A percentile compares a stretch with the other conserved stretches of the same genome.
These are phyloP conservation scores for Eurotiales sp. DNA, from an alignment of 2,329 filamentous ascomycete genomes.

Conservation along the genomic window DNA sequence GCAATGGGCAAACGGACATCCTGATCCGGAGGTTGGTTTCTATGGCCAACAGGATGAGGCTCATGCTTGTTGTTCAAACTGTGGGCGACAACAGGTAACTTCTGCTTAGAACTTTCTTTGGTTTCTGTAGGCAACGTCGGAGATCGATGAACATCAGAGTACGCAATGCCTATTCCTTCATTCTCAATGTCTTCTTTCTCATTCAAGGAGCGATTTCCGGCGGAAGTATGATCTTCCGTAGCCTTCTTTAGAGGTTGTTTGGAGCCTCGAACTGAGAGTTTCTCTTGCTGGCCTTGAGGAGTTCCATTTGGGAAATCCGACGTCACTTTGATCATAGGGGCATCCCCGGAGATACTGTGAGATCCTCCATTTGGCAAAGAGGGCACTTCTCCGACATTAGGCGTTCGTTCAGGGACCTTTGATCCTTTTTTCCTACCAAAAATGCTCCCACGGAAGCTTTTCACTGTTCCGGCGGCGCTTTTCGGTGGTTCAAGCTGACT, in stretches of 20 bases:
- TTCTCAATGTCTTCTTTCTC: conserved; percentile 10
- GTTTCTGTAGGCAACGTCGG: conserved; percentile 18
- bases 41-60: conserved; percentile 33
- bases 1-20: conserved; percentile 36
- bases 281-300: conserved; percentile 10
- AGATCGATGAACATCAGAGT: conserved; percentile 21
- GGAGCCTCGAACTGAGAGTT: conserved; percentile 27
- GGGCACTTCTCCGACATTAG: conserved; percentile 27
- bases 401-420: conserved; percentile 37
- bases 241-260: conserved; percentile 20
- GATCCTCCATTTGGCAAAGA: conserved; percentile 24
- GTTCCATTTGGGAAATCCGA: conserved; percentile 43
- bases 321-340: conserved; percentile 74
- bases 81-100: conserved; percentile 32
- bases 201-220: not conserved
- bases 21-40: conserved; percentile 42
- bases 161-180: conserved; percentile 25
- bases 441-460: conserved; percentile 69
- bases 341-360: conserved; percentile 27
- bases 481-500: conserved; percentile 56
- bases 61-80: conserved; percentile 35
- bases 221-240: not conserved
- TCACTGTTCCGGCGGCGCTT: conserved; percentile 66
- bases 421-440: conserved; percentile 62
- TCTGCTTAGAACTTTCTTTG: conserved; percentile 28